Base-by-base conservation (phyloP, 306 rosid species). In the Hippophae rhamnoides region DNA sequence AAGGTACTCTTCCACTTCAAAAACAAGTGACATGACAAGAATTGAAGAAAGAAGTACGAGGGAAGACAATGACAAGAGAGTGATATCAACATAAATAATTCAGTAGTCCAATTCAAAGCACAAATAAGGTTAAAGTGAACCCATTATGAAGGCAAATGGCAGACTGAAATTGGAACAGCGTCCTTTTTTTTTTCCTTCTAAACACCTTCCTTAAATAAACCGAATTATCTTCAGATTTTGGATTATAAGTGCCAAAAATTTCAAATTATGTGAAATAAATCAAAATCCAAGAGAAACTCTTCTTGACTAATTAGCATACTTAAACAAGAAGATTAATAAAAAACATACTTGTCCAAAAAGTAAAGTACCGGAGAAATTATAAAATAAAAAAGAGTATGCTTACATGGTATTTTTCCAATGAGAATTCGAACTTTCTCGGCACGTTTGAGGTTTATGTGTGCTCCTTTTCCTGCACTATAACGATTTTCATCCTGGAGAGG, bases 351-450 rank as follows among this genome's bases (percentile, higher is more conserved):
- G 5, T 13, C 53, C 12, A 7, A 1, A 1, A 49, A 1, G 6
- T 49, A 12, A 27, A 26, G 13, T 40, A 41, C 49, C 14, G 48
- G 49, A 8, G 47, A 5, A 42, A 43, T 31, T 11, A 55, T 62
- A 43, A 13, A 69, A 52, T 50, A 65, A 48, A 61, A 9, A 3
- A 25, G 54, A 52, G 47, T 56, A 57, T 65, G 61, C 90, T 87
- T 68, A 90, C 97, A 75, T 70, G 82, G 84, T 74, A 87, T 63
- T 79, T 85, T 87, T 79, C 75, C 70, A 62, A 87, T 82, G 18
- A 84, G 69, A 63, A 67, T 74, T 41, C 97, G 76, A 47, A 94
- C 97, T 81, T 90, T 90, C 76, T 90, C 97, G 41, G 96, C 96
- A 48, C 94, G 97, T 66, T 81, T 85, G 68, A 90, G 79, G 76